Base-by-base conservation (phyloP, 179 eudicot genomes). In the Actinidia chinensis region DNA sequence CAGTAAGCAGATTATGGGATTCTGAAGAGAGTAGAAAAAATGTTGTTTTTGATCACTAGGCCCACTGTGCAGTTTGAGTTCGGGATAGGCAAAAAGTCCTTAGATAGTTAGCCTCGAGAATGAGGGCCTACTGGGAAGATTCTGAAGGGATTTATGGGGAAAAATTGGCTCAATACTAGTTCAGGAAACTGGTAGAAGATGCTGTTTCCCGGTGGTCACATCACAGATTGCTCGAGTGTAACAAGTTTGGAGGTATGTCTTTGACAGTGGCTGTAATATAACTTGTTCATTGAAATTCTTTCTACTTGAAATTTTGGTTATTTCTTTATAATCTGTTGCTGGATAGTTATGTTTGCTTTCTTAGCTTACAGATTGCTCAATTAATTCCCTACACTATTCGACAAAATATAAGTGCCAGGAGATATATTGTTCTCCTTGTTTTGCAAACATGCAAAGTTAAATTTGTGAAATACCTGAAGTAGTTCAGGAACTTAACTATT, bases 171-270 rank as follows among this genome's bases (percentile, higher is more conserved):
- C 83, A 80, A 81, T 82, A 83, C 85, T 70, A 82, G 82, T 77
- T 79, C 85, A 79, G 86, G 87, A 77, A 79, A 73, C 75, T 77
- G 77, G 84, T 86, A 76, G 78, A 68, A 68, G 84, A 84, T 84
- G 84, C 80, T 79, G 79, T 82, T 83, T 81, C 81, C 12, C 61
- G 69, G 80, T 77, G 83, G 82, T 77, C 54, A 79, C 73, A 43
- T 83, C 80, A 78, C 65, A 28, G 58, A 78, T 46, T 70, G 73
- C 68, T 74, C 47, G 73, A 69, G 55, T 74, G 79, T 80, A 70
- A 80, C 84, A 54, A 73, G 73, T 85, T 87, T 78, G 77, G 84
- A 88, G 90, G 90, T 90, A 87, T 84, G 91, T 83, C 77, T 76
- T 79, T 86, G 76, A 76, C 77, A 78, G 85, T 76, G 73, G 71